phyloP scores from a whole-genome alignment of 768 basidiomycete genomes.

The Rhizopogon vesiculosus region DNA sequence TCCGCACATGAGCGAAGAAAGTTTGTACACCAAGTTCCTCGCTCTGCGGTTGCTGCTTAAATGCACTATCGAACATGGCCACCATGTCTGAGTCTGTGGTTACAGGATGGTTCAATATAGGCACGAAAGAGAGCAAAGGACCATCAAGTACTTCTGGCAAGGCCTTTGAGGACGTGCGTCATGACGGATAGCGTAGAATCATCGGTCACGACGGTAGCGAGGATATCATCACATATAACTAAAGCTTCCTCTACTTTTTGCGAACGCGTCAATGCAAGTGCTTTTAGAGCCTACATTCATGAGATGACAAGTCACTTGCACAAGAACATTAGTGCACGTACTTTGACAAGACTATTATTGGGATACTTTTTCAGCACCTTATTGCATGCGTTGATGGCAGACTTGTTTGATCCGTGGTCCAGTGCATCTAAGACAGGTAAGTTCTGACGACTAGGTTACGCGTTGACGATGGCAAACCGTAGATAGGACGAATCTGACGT shows the following conservation, averaged over 20 bases:
- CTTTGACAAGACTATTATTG: slow-evolving; percentile 69
- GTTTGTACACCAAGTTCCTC: slow-evolving; percentile 83
- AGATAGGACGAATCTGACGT: slow-evolving; percentile 82
- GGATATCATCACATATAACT: slow-evolving; percentile 73
- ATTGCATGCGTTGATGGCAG: slow-evolving; percentile 80
- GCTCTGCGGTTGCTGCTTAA: slow-evolving; percentile 72
- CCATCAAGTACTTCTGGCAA: slow-evolving; percentile 55
- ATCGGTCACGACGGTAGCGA: slow-evolving; percentile 66
- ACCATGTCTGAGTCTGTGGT: slow-evolving; percentile 69
- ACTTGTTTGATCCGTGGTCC: slow-evolving; percentile 83
- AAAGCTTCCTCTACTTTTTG: slow-evolving; percentile 86
- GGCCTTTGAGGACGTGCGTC: slow-evolving; percentile 77
- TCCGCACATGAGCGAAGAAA: slow-evolving; percentile 80
- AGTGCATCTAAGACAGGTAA: slow-evolving; percentile 58
- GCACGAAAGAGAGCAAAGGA: background rate
- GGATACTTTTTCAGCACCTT: slow-evolving; percentile 86
- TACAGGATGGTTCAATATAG: background rate
- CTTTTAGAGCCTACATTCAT: slow-evolving; percentile 67
- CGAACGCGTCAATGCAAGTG: slow-evolving; percentile 75
- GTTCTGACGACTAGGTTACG: background rate
- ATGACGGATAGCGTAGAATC: slow-evolving; percentile 74
- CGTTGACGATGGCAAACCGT: slow-evolving; percentile 46
- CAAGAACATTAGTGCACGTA: slow-evolving; percentile 12
- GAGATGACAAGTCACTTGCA: slow-evolving; percentile 8
- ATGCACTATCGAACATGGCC: slow-evolving; percentile 83